Conservation (phyloP, 495 filamentous ascomycete genomes). For the Delitschia confertaspora region DNA sequence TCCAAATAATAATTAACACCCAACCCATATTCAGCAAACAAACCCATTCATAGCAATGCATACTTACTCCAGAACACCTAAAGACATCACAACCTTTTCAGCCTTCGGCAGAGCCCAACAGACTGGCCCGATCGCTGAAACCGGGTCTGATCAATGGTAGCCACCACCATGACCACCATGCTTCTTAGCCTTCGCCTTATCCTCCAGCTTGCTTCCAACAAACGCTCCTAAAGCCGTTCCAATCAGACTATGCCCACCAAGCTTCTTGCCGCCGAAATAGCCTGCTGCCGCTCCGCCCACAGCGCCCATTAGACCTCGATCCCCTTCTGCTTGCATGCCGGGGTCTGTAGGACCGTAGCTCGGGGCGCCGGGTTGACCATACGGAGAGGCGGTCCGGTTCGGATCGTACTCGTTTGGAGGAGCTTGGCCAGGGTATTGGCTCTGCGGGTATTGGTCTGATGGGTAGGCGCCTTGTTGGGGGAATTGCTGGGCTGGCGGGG, state of each 20-base stretch:
- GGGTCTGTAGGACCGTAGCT: constrained; percentile 29
- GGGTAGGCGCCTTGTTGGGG: constrained; percentile 21
- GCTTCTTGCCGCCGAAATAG: constrained; percentile 32
- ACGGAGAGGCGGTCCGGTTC: constrained; percentile 24
- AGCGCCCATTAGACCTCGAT: constrained; percentile 34
- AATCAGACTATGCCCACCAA: constrained; percentile 32
- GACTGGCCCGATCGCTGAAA: too few species aligned
- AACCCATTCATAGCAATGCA: too few species aligned
- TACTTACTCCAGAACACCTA: too few species aligned
- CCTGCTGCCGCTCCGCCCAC: constrained; percentile 32
- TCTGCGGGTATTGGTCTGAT: constrained; percentile 20
- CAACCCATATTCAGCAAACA: too few species aligned
- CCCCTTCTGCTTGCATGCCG: constrained; percentile 27
- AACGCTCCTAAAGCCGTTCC: constrained; percentile 33
- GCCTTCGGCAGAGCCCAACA: too few species aligned
- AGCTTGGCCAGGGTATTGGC: constrained; percentile 19
- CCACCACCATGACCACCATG: constrained; percentile 12
- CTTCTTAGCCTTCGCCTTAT: constrained; percentile 32
- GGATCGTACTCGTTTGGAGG: too few species aligned
- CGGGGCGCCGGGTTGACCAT: constrained; percentile 24
- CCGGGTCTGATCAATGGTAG: constrained; percentile 15
- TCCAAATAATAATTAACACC: too few species aligned
- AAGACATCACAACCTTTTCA: too few species aligned
- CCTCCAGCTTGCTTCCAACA: constrained; percentile 35
- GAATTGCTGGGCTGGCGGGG: constrained; percentile 21